Evolutionary conservation across 495 filamentous ascomycete genomes (phyloP).

Genomic region (Staphylotrichum longicolle): DNA sequence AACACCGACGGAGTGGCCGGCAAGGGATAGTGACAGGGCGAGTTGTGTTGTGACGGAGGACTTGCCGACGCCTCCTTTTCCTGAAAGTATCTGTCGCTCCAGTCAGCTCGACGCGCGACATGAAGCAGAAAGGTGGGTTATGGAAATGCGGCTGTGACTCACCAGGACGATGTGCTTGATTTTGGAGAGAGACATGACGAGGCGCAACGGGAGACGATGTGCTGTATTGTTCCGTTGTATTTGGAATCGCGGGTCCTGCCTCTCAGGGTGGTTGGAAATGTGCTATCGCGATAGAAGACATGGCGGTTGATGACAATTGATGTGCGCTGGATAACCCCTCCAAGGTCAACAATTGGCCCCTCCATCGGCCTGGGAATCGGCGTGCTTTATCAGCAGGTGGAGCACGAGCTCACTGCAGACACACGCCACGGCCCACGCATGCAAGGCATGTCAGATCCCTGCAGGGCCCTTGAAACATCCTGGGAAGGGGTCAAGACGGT

Average conservation of each 20-base stretch:
- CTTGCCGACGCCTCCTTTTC: slow-evolving; percentile 97
- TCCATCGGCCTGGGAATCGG: slow-evolving; percentile 31
- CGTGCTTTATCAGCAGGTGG: slow-evolving; percentile 37
- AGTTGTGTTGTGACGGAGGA: slow-evolving; percentile 95
- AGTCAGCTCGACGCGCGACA: not conserved
- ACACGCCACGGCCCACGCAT: not conserved
- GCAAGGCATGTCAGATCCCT: not conserved
- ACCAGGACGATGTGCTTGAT: slow-evolving; percentile 62
- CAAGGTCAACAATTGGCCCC: slow-evolving; percentile 15
- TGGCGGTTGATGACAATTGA: not conserved
- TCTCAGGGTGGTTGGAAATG: slow-evolving; percentile 22
- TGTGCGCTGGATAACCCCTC: no score
- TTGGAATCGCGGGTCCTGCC: not conserved
- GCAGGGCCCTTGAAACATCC: no score
- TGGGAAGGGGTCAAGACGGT: no score
- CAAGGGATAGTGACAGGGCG: slow-evolving; percentile 80
- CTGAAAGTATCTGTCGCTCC: slow-evolving; percentile 71
- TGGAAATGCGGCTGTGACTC: slow-evolving; percentile 25
- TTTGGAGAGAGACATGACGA: slow-evolving; percentile 55
- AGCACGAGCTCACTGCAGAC: not conserved
- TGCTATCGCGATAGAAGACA: slow-evolving; percentile 8
- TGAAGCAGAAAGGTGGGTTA: not conserved
- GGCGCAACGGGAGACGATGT: not conserved
- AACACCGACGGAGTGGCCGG: slow-evolving; percentile 84
- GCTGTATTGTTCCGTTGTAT: not conserved